Evolutionary conservation across 2,329 filamentous ascomycete species (phyloP).

Genomic region (Exophiala dermatitidis): DNA sequence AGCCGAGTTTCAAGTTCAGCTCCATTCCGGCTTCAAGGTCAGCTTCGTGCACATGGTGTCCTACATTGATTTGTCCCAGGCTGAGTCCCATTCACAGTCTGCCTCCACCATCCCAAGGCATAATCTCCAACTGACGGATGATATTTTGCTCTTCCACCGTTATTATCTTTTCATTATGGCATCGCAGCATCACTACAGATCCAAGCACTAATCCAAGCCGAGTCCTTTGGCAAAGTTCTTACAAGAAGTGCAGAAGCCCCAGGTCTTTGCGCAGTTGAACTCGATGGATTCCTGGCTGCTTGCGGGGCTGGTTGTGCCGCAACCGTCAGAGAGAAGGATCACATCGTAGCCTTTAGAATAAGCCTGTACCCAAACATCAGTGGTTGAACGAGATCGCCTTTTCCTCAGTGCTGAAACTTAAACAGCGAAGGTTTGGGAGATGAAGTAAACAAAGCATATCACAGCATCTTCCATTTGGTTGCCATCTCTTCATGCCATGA

Average conservation of each 20-base stretch:
- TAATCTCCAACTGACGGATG: too few species aligned
- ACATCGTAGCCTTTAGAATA: constrained; percentile 52
- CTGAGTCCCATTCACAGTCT: too few species aligned
- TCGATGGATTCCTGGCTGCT: constrained; percentile 25
- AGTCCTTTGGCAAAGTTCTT: constrained; percentile 22
- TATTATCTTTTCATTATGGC: neutral
- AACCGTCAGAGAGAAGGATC: constrained; percentile 49
- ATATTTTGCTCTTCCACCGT: too few species aligned
- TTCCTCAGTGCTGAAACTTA: too few species aligned
- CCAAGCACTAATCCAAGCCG: constrained; percentile 1
- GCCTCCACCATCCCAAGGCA: too few species aligned
- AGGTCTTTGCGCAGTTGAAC: constrained; percentile 26
- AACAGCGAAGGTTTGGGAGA: too few species aligned
- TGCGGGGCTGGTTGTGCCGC: constrained; percentile 40
- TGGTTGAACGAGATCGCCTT: too few species aligned
- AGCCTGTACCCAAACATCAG: constrained; percentile 27
- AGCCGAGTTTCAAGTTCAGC: too few species aligned
- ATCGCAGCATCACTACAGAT: neutral
- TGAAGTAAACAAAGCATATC: neutral
- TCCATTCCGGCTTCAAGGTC: too few species aligned
- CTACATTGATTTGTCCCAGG: too few species aligned
- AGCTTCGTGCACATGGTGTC: too few species aligned
- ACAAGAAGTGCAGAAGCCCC: constrained; percentile 23
- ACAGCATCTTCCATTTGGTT: too few species aligned
- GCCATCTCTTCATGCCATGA: neutral